Conservation (phyloP, 768 basidiomycete species). For the Gymnopilus dilepis region DNA sequence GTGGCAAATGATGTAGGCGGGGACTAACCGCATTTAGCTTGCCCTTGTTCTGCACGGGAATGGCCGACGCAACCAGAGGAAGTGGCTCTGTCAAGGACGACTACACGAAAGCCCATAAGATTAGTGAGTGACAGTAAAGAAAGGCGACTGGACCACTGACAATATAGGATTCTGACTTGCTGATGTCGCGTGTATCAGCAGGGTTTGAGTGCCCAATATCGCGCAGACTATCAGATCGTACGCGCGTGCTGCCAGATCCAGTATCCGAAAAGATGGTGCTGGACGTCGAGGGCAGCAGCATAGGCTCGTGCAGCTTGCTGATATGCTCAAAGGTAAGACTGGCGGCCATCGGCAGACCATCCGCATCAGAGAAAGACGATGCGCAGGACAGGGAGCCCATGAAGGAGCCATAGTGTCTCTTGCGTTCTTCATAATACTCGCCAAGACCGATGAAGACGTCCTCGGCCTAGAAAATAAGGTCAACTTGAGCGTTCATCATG, state of each 20-base stretch:
- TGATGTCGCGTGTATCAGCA: too few species aligned
- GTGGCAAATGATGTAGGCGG: neutral
- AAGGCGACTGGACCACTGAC: too few species aligned
- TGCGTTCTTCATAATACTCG: neutral
- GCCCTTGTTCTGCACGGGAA: neutral
- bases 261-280: neutral
- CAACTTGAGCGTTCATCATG: neutral
- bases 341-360: neutral
- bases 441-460: neutral
- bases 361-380: neutral
- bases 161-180: too few species aligned
- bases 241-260: neutral
- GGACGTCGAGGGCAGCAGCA: neutral
- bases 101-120: too few species aligned
- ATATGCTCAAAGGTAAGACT: conserved; percentile 2
- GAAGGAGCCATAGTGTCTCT: neutral
- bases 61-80: too few species aligned
- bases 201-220: neutral
- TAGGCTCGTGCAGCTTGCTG: neutral
- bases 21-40: neutral
- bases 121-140: too few species aligned
- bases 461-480: neutral
- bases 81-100: too few species aligned
- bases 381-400: neutral
- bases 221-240: neutral